Conservation (phyloP, 345 rosid genomes). For the Camelina hispida region DNA sequence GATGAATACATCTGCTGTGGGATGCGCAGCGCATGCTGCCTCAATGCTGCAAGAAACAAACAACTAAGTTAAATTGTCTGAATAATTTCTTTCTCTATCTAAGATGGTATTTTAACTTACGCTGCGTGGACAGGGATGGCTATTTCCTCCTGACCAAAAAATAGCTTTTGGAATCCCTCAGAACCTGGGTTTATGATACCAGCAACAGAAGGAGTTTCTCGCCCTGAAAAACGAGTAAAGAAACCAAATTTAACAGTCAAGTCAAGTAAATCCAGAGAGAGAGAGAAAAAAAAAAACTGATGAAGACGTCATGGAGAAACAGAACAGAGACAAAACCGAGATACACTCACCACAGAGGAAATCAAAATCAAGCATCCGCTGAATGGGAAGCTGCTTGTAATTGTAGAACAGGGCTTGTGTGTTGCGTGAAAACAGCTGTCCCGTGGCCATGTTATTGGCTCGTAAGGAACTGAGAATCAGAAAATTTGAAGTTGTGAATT, state of each 20-base stretch:
- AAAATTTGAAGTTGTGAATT: neutral
- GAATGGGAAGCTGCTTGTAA: conserved; percentile 94
- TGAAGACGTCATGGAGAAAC: neutral
- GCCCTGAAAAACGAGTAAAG: conserved; percentile 53
- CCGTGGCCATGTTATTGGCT: conserved; percentile 71
- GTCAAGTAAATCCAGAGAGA: neutral
- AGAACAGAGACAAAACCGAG: neutral
- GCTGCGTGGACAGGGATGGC: conserved; percentile 95
- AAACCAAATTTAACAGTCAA: neutral
- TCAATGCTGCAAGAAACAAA: conserved; percentile 67
- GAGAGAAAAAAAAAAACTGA: conserved; percentile 9
- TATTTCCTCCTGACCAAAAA: conserved; percentile 99
- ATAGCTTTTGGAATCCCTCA: conserved; percentile 96
- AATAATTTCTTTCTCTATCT: neutral
- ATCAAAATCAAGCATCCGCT: conserved; percentile 99
- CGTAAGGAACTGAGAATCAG: conserved; percentile 49
- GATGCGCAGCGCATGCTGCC: conserved; percentile 94
- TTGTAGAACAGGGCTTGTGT: conserved; percentile 94
- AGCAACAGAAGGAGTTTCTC: conserved; percentile 97
- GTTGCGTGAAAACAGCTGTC: conserved; percentile 85
- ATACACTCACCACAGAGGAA: conserved; percentile 80
- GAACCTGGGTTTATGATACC: conserved; percentile 94
- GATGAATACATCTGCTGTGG: conserved; percentile 95
- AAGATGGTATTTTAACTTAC: conserved; percentile 47
- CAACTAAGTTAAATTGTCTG: neutral